Percentiles rank a stretch among this genome's conserved stretches.
These are phyloP conservation scores for Epichloe bromicola DNA, from an alignment of 2,329 filamentous ascomycete genomes.

Conservation along the genomic window DNA sequence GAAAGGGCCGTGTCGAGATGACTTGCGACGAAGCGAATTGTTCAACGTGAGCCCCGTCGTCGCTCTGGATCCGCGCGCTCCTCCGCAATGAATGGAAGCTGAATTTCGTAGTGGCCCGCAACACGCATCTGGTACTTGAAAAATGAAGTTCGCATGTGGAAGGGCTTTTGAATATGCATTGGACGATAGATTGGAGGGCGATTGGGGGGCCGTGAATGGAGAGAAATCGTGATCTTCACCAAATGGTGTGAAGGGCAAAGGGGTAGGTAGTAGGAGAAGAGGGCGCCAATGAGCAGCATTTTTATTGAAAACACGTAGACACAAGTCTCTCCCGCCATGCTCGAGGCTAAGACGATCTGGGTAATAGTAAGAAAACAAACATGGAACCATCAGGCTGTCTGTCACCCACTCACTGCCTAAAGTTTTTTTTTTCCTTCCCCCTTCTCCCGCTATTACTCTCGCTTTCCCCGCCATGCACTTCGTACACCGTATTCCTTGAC, in stretches of 20 bases:
- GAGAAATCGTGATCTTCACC: slow-evolving; percentile 5
- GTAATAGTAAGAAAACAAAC: too few species aligned
- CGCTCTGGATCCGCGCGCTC: slow-evolving; percentile 45
- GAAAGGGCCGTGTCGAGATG: slow-evolving; percentile 6
- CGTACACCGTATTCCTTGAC: too few species aligned
- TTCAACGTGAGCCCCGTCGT: slow-evolving; percentile 39
- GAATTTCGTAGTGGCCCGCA: slow-evolving; percentile 34
- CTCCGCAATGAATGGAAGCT: slow-evolving; percentile 36
- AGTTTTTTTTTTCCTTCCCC: neutral
- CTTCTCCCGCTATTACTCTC: neutral
- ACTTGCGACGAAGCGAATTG: slow-evolving; percentile 1
- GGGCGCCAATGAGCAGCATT: neutral
- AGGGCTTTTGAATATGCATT: slow-evolving; percentile 44
- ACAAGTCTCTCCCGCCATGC: neutral
- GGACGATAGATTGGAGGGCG: slow-evolving; percentile 14
- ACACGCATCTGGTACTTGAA: slow-evolving; percentile 46
- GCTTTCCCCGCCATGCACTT: too few species aligned
- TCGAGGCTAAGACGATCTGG: neutral
- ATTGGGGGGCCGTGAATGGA: slow-evolving; percentile 6
- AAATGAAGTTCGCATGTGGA: slow-evolving; percentile 31
- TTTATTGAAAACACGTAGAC: neutral
- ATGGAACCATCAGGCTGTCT: neutral
- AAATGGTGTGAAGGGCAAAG: slow-evolving; percentile 7
- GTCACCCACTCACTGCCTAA: neutral
- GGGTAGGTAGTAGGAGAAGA: neutral